Percentiles rank a stretch among this genome's conserved stretches.
Conservation (phyloP, 2,329 filamentous ascomycete genomes). For the Fusarium drepaniforme region DNA sequence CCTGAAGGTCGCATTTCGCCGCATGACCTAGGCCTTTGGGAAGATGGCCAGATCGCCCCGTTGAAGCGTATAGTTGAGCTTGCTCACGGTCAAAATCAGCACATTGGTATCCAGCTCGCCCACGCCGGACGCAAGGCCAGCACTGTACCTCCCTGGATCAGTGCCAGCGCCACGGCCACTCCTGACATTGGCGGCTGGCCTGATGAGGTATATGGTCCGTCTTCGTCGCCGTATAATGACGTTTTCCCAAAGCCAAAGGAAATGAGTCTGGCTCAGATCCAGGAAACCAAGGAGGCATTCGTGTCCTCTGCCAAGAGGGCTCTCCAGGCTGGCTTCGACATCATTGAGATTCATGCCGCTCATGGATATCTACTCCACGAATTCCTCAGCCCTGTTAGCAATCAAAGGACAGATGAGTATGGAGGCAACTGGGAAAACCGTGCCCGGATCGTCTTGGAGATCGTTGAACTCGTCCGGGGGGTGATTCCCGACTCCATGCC, state of each 20-base stretch:
- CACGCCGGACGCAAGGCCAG: slow-evolving; percentile 15
- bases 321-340: not conserved
- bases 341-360: not conserved
- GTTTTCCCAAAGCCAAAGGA: not conserved
- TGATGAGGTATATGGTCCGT: not conserved
- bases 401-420: not conserved
- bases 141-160: slow-evolving; percentile 3
- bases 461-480: not conserved
- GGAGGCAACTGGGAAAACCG: not conserved
- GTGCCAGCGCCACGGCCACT: slow-evolving; percentile 4
- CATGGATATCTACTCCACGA: not conserved
- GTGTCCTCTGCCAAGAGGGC: not conserved
- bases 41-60: not conserved
- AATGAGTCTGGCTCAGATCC: not conserved
- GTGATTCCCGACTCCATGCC: not conserved
- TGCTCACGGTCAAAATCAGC: slow-evolving; percentile 3
- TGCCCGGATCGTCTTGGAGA: not conserved
- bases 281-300: not conserved
- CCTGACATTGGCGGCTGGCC: slow-evolving; percentile 10
- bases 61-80: not conserved
- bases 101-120: slow-evolving; percentile 8
- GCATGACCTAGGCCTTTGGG: not conserved
- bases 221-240: not conserved
- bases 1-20: not conserved
- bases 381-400: not conserved